These are phyloP conservation scores for Posidonia oceanica DNA, from an alignment of 116 monocot genomes.

Conservation along the genomic window DNA sequence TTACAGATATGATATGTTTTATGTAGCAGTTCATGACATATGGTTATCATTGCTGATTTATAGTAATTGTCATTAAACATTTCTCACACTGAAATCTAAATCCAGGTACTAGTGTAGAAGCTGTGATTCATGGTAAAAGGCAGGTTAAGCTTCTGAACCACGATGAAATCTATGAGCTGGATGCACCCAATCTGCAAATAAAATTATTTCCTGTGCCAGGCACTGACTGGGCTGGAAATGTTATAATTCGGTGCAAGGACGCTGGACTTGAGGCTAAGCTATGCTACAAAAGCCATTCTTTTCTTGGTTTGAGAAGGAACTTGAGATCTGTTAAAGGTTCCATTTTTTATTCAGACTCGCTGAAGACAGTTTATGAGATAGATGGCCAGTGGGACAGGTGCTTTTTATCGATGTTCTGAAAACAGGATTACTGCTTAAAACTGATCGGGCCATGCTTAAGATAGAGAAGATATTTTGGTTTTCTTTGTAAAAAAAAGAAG, in stretches of 20 bases:
- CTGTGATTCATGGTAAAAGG: constrained; percentile 50
- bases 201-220: constrained; percentile 52
- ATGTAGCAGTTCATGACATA: too few species aligned
- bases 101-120: constrained; percentile 59
- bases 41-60: background rate
- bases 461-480: background rate
- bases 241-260: constrained; percentile 46
- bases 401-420: background rate
- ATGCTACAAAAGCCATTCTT: constrained; percentile 33
- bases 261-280: constrained; percentile 60
- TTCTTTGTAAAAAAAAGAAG: too few species aligned
- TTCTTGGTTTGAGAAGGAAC: constrained; percentile 70
- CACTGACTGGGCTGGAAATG: constrained; percentile 55
- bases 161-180: constrained; percentile 67
- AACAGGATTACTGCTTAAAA: background rate
- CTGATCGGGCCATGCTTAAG: background rate
- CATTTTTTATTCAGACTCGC: constrained; percentile 34
- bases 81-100: background rate
- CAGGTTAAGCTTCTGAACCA: constrained; percentile 35
- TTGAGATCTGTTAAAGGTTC: constrained; percentile 52
- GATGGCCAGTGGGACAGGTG: constrained; percentile 83
- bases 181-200: constrained; percentile 54
- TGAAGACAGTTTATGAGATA: constrained; percentile 50
- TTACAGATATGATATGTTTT: too few species aligned
- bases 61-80: background rate